Conservation (phyloP, 306 rosid genomes). For the Castanea crenata region DNA sequence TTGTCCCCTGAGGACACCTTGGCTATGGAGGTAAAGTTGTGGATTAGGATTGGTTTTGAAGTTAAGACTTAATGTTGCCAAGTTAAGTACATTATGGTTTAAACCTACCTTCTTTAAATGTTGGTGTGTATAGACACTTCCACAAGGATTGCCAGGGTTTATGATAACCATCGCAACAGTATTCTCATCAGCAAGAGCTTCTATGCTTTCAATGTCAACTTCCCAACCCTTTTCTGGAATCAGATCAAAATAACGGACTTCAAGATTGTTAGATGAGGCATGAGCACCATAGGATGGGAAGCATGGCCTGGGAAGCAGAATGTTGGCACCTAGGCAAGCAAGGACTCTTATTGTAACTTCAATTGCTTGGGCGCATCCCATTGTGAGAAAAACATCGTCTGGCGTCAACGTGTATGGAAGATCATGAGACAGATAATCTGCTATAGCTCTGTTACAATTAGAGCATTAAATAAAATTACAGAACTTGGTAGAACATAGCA, state of each 20-base stretch:
- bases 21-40: too few relatives aligned
- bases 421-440: constrained; percentile 31
- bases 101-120: constrained; percentile 29
- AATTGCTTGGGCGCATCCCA: constrained; percentile 35
- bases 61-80: not conserved
- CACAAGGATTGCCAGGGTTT: constrained; percentile 40
- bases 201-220: constrained; percentile 28
- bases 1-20: too few relatives aligned
- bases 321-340: constrained; percentile 28
- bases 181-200: constrained; percentile 26
- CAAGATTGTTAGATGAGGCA: constrained; percentile 16
- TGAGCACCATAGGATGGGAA: constrained; percentile 14
- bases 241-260: constrained; percentile 25
- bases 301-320: constrained; percentile 33
- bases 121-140: constrained; percentile 26
- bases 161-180: constrained; percentile 34
- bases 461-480: not conserved
- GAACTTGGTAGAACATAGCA: too few relatives aligned
- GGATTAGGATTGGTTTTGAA: too few relatives aligned
- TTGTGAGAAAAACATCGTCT: constrained; percentile 25
- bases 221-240: constrained; percentile 32
- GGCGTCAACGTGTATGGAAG: constrained; percentile 22
- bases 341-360: constrained; percentile 13
- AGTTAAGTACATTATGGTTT: not conserved
- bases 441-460: constrained; percentile 31